Conservation (phyloP, 768 basidiomycete species). For the Suillus variegatus region DNA sequence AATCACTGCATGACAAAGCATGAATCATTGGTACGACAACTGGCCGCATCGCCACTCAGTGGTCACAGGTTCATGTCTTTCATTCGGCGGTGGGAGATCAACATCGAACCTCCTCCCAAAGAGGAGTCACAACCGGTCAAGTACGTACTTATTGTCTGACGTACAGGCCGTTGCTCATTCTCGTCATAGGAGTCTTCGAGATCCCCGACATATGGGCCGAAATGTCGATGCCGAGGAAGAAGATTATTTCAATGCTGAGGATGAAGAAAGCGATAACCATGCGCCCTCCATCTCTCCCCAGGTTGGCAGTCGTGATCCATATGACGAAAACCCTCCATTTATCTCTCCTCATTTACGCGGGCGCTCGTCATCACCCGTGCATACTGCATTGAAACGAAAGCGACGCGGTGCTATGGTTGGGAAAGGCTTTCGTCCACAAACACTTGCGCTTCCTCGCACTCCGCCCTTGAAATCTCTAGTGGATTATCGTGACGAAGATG, state of each 20-base stretch:
- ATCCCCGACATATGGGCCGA: slow-evolving; percentile 44
- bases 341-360: slow-evolving; percentile 29
- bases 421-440: slow-evolving; percentile 49
- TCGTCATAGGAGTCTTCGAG: slow-evolving; percentile 38
- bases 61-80: slow-evolving; percentile 71
- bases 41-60: slow-evolving; percentile 62
- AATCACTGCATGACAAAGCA: slow-evolving; percentile 81
- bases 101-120: slow-evolving; percentile 74
- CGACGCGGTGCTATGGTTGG: slow-evolving; percentile 48
- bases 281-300: slow-evolving; percentile 31
- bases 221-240: slow-evolving; percentile 80
- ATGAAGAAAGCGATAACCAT: slow-evolving; percentile 67
- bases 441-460: slow-evolving; percentile 42
- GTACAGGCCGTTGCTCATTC: slow-evolving; percentile 12
- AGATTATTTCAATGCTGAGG: slow-evolving; percentile 89
- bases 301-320: slow-evolving; percentile 26
- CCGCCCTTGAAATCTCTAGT: slow-evolving; percentile 63
- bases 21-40: slow-evolving; percentile 60
- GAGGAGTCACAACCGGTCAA: slow-evolving; percentile 51
- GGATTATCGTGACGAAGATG: slow-evolving; percentile 80
- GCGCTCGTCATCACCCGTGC: slow-evolving; percentile 31
- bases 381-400: slow-evolving; percentile 55
- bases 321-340: slow-evolving; percentile 40
- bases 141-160: slow-evolving; percentile 36
- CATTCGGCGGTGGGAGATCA: slow-evolving; percentile 87